phyloP scores from a whole-genome alignment of 345 rosid genomes.

The Eucalyptus fibrosa region DNA sequence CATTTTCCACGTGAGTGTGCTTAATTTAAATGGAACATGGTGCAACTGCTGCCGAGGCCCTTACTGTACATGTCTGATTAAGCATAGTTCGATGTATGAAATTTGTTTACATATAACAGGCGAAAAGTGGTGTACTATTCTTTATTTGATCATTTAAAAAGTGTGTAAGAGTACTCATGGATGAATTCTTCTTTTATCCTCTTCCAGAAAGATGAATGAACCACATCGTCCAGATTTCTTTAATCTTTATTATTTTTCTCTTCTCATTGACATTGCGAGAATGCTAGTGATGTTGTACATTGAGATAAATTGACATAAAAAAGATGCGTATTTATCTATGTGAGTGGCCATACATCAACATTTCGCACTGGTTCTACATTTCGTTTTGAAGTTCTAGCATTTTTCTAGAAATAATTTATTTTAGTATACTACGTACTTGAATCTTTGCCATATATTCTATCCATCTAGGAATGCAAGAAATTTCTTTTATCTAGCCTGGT shows the following conservation, averaged over 20 bases:
- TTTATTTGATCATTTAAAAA: background rate
- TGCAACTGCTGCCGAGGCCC: background rate
- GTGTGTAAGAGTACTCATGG: background rate
- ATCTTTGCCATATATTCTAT: background rate
- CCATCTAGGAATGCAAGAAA: background rate
- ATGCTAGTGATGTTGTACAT: background rate
- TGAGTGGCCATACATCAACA: accelerated
- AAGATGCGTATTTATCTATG: background rate
- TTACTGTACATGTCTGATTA: background rate
- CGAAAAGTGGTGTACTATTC: background rate
- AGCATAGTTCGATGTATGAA: background rate
- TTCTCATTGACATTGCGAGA: background rate
- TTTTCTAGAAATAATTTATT: background rate
- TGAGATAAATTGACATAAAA: background rate
- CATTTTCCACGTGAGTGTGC: background rate
- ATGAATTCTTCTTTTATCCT: background rate
- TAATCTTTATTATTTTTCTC: background rate
- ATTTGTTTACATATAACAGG: background rate
- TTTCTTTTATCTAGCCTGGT: background rate
- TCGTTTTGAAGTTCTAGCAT: background rate
- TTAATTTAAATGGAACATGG: background rate
- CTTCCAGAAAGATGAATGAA: background rate
- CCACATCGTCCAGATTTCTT: background rate
- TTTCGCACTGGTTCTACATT: background rate
- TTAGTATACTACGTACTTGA: background rate